A percentile compares a stretch with the other conserved stretches of the same genome.
phyloP scores from a whole-genome alignment of 2,329 filamentous ascomycete genomes.

The Colletotrichum tanaceti region DNA sequence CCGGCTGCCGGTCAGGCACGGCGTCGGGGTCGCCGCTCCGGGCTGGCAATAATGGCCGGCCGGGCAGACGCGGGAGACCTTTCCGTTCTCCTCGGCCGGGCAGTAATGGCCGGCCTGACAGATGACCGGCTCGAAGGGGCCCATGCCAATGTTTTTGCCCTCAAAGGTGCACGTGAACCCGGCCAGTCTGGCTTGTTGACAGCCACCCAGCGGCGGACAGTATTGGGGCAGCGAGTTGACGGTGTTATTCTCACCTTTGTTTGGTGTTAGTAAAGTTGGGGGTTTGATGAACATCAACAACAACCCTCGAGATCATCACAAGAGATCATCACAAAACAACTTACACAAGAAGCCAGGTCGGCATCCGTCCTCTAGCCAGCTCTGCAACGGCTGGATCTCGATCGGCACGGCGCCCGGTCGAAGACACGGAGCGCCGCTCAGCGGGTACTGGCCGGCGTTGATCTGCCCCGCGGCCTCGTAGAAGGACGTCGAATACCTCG shows the following conservation, averaged over 20 bases:
- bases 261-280: constrained; percentile 42
- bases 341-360: constrained; percentile 56
- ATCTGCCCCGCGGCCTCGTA: constrained; percentile 50
- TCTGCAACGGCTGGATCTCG: constrained; percentile 51
- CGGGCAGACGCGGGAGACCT: constrained; percentile 56
- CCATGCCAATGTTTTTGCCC: constrained; percentile 55
- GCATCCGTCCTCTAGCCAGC: constrained; percentile 54
- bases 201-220: constrained; percentile 54
- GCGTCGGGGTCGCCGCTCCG: constrained; percentile 59
- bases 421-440: constrained; percentile 56
- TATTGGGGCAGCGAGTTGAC: constrained; percentile 59
- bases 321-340: constrained; percentile 39
- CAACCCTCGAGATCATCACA: too few species aligned
- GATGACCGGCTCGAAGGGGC: constrained; percentile 62
- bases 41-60: constrained; percentile 63
- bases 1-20: constrained; percentile 58
- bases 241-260: constrained; percentile 59
- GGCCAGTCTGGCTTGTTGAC: constrained; percentile 52
- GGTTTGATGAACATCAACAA: too few species aligned
- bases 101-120: constrained; percentile 64
- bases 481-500: constrained; percentile 55
- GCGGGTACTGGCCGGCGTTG: constrained; percentile 45
- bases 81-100: constrained; percentile 51
- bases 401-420: constrained; percentile 54
- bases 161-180: constrained; percentile 49